Conservation (phyloP, 169 alveolate genomes). For the Cryptosporidium baileyi region DNA sequence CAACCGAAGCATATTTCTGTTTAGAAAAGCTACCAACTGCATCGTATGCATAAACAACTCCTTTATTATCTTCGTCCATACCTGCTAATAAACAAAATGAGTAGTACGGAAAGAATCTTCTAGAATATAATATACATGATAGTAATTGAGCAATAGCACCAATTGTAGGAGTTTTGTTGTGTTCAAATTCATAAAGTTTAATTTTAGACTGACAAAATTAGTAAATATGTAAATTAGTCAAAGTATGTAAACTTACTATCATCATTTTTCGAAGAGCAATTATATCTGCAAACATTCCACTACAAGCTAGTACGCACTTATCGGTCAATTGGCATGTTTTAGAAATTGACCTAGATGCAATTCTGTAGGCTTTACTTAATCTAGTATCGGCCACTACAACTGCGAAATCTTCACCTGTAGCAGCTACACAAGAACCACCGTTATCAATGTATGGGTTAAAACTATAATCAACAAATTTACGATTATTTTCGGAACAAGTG, state of each 20-base stretch:
- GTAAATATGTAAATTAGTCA: background rate
- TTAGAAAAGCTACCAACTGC: constrained; percentile 90
- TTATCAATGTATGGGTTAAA: constrained; percentile 83
- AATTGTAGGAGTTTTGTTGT: constrained; percentile 86
- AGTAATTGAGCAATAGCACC: constrained; percentile 88
- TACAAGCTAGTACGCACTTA: constrained; percentile 85
- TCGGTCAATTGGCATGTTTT: constrained; percentile 87
- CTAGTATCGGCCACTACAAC: constrained; percentile 93
- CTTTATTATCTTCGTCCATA: constrained; percentile 84
- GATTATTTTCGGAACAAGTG: background rate
- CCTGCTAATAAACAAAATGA: constrained; percentile 91
- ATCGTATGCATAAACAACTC: constrained; percentile 90
- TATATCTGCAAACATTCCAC: constrained; percentile 94
- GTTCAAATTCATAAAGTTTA: constrained; percentile 82
- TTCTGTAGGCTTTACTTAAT: constrained; percentile 86
- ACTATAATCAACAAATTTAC: constrained; percentile 22
- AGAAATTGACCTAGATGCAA: constrained; percentile 87
- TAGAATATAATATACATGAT: constrained; percentile 87
- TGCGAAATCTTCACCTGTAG: constrained; percentile 90
- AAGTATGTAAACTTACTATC: constrained; percentile 69
- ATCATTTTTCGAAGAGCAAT: constrained; percentile 84
- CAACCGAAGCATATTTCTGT: constrained; percentile 88
- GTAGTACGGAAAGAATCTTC: constrained; percentile 93
- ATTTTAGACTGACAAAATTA: constrained; percentile 81
- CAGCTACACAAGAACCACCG: constrained; percentile 85